phyloP scores from a whole-genome alignment of 805 yeast species.

The Ogataea sp. region DNA sequence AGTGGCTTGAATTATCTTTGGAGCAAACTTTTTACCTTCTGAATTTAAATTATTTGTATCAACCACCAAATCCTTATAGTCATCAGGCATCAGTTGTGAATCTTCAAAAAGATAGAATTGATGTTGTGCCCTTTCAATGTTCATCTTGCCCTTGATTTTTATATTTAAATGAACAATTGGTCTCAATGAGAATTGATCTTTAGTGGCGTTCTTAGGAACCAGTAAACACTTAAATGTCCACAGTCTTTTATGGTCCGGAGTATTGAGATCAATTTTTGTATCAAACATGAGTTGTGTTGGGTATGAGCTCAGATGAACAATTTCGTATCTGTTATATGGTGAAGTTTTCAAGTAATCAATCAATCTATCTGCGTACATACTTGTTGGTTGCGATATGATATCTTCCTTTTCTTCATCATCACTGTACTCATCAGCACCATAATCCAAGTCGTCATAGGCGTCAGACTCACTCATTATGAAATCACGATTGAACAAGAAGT shows the following conservation, averaged over 20 bases:
- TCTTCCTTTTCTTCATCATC: slow-evolving; percentile 12
- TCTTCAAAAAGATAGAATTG: slow-evolving; percentile 20
- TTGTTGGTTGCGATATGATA: slow-evolving; percentile 19
- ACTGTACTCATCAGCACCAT: slow-evolving; percentile 3
- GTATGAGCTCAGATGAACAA: slow-evolving; percentile 29
- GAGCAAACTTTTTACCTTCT: slow-evolving; percentile 14
- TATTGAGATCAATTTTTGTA: slow-evolving; percentile 4
- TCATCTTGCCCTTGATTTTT: slow-evolving; percentile 16
- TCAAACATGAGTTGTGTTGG: slow-evolving; percentile 12
- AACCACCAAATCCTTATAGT: slow-evolving; percentile 13
- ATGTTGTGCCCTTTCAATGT: slow-evolving; percentile 11
- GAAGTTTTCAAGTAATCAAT: slow-evolving; percentile 9
- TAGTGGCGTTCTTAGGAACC: slow-evolving; percentile 10
- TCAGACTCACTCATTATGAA: no score
- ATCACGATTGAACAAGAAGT: no score
- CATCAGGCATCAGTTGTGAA: slow-evolving; percentile 17
- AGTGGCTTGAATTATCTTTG: slow-evolving; percentile 35
- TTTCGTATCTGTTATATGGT: slow-evolving; percentile 12
- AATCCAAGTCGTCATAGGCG: neutral
- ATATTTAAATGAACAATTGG: slow-evolving; percentile 20
- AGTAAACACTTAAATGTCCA: slow-evolving; percentile 18
- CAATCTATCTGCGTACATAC: slow-evolving; percentile 28
- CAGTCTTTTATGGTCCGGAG: slow-evolving; percentile 6
- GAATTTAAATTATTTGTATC: slow-evolving; percentile 6
- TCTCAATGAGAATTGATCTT: slow-evolving; percentile 6